Evolutionary conservation across 2,329 filamentous ascomycete genomes (phyloP).

Genomic region (Zasmidium citrigriseum): DNA sequence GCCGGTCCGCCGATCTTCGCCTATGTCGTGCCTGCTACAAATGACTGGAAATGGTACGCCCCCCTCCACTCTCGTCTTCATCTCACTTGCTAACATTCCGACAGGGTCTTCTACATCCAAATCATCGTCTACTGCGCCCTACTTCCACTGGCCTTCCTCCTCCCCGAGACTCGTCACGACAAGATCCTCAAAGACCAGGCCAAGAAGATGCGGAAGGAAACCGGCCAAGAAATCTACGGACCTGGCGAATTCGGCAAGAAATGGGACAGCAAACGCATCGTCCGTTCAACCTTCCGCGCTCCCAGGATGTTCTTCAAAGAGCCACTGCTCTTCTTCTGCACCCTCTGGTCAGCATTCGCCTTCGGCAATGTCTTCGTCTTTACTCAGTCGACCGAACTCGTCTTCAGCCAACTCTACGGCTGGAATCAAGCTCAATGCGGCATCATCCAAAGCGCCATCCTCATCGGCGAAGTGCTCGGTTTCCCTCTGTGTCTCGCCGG

Average conservation of each 20-base stretch:
- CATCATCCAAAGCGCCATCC: slow-evolving; percentile 48
- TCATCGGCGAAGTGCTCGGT: slow-evolving; percentile 49
- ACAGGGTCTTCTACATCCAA: slow-evolving; percentile 41
- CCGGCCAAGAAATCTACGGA: slow-evolving; percentile 23
- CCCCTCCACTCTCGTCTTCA: neutral
- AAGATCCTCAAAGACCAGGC: slow-evolving; percentile 48
- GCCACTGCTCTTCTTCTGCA: slow-evolving; percentile 50
- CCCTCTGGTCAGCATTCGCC: slow-evolving; percentile 51
- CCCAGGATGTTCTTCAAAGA: slow-evolving; percentile 55
- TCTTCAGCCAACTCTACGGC: slow-evolving; percentile 43
- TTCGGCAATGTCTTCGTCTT: slow-evolving; percentile 53
- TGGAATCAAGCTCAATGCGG: slow-evolving; percentile 46
- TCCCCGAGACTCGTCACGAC: slow-evolving; percentile 50
- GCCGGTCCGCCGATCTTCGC: slow-evolving; percentile 40
- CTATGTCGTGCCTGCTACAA: slow-evolving; percentile 32
- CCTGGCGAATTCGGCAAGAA: neutral
- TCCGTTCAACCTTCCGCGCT: slow-evolving; percentile 43
- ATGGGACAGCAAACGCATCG: slow-evolving; percentile 22
- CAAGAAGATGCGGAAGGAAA: slow-evolving; percentile 34
- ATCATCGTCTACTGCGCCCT: slow-evolving; percentile 48
- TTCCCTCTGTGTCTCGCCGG: slow-evolving; percentile 38
- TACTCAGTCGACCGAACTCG: slow-evolving; percentile 50
- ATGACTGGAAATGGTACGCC: slow-evolving; percentile 37
- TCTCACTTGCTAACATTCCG: neutral
- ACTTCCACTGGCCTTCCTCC: slow-evolving; percentile 40